phyloP scores from a whole-genome alignment of 495 filamentous ascomycete species.

The Echria macrotheca region DNA sequence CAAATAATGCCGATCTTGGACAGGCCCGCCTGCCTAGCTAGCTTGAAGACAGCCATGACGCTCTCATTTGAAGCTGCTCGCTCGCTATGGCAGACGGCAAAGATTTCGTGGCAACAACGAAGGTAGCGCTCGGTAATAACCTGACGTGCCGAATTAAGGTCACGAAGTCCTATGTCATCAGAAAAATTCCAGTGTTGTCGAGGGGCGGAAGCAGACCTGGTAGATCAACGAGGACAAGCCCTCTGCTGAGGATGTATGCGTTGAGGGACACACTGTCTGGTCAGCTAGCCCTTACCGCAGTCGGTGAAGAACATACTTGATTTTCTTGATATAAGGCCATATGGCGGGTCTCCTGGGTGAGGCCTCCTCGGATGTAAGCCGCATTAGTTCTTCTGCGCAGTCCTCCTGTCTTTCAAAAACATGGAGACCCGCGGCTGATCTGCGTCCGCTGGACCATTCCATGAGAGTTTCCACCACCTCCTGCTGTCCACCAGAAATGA shows the following conservation, averaged over 20 bases:
- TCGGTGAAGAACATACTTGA: slow-evolving; percentile 21
- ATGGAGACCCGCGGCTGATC: background rate
- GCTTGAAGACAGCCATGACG: slow-evolving; percentile 28
- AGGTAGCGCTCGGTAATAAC: slow-evolving; percentile 37
- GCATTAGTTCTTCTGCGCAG: slow-evolving; percentile 24
- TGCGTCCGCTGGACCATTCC: slow-evolving; percentile 11
- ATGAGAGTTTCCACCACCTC: slow-evolving; percentile 17
- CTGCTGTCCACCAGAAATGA: slow-evolving; percentile 11
- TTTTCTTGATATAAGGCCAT: slow-evolving; percentile 38
- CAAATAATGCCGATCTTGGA: slow-evolving; percentile 37
- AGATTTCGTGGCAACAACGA: slow-evolving; percentile 34
- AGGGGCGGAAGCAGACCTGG: slow-evolving; percentile 21
- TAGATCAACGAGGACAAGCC: slow-evolving; percentile 36
- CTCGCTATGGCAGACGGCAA: slow-evolving; percentile 27
- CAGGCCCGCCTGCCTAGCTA: slow-evolving; percentile 26
- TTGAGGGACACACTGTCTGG: slow-evolving; percentile 28
- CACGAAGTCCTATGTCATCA: slow-evolving; percentile 16
- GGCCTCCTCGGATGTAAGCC: slow-evolving; percentile 25
- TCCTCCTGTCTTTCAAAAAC: slow-evolving; percentile 5
- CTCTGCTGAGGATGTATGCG: slow-evolving; percentile 33
- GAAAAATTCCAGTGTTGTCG: slow-evolving; percentile 13
- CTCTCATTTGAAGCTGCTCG: slow-evolving; percentile 30
- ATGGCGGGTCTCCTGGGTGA: slow-evolving; percentile 1
- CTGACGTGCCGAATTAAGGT: slow-evolving; percentile 32
- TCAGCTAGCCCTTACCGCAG: background rate